phyloP scores from a whole-genome alignment of 2,329 filamentous ascomycete genomes.

The Paramyrothecium roridum region DNA sequence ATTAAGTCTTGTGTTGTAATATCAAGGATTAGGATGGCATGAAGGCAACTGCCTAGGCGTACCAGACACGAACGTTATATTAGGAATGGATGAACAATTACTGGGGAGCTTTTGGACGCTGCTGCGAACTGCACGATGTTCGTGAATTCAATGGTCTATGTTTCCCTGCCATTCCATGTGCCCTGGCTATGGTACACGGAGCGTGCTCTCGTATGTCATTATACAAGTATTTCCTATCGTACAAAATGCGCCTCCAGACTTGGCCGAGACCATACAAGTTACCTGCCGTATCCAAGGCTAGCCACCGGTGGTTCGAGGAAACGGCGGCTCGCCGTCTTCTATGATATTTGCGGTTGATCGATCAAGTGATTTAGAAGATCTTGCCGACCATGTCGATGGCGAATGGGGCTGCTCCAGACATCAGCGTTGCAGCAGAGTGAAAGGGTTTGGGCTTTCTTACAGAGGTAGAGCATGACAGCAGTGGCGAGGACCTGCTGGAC shows the following conservation, averaged over 20 bases:
- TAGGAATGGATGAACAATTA: too few species aligned
- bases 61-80: too few species aligned
- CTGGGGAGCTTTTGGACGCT: too few species aligned
- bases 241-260: slow-evolving; percentile 4
- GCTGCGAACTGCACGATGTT: neutral
- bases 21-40: too few species aligned
- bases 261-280: too few species aligned
- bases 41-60: too few species aligned
- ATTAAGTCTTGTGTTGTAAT: too few species aligned
- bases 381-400: slow-evolving; percentile 50
- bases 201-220: neutral
- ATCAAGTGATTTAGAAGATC: slow-evolving; percentile 32
- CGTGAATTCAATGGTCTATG: neutral
- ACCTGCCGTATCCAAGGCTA: too few species aligned
- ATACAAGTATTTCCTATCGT: slow-evolving; percentile 7
- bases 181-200: neutral
- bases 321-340: neutral
- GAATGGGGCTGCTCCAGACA: slow-evolving; percentile 55
- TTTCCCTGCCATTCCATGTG: neutral
- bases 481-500: slow-evolving; percentile 65
- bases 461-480: slow-evolving; percentile 70
- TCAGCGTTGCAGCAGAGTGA: too few species aligned
- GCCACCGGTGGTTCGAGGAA: too few species aligned
- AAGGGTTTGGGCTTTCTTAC: slow-evolving; percentile 59
- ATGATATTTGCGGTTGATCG: neutral